Evolutionary conservation across 2,329 filamentous ascomycete species (phyloP), one percentile per base, ranked within the genome.

Genomic region (Pseudogymnoascus destructans): DNA sequence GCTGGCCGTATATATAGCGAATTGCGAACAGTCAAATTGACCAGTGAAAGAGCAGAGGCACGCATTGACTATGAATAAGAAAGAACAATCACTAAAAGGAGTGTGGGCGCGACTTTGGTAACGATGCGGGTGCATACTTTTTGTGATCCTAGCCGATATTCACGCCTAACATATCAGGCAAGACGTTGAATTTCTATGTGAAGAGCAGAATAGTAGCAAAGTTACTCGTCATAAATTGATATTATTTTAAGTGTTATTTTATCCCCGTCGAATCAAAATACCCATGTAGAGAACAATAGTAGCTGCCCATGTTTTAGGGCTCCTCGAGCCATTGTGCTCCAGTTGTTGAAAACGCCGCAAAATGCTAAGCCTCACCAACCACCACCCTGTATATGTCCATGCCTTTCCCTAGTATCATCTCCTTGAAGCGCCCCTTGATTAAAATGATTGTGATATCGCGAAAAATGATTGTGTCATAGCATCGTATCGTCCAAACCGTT

Each of bases 31-130:
- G 54, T 56, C 54, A 38, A 56, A 36, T 35, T 38, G 54, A 56
- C 54, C 35, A 56, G 54, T 30, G 54, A 56, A 35, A 56, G 32
- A 23, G 54, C 21, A 35, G 54, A 23, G 35, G 54, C 54, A 36
- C 54, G 54, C 54, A 56, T 56, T 56, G 54, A 52, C 46, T 52
- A 52, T 52, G 46, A 52, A 52, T 52, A 52, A 19, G 46, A 52
- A 52, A 52, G 46, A 30, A 52, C 46, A 30, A 52, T 52, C 46
- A 52, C 46, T 52, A 52, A 52, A 52, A 52, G 3, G 46, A 52
- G 25, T 19, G 46, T 52, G 46, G 46, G 46, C 46, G 46, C 25
- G 46, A 52, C 46, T 49, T 49, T 52, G 25, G 46, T 52, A 25
- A 52, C 46, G 46, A 52, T 52, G 25, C 25, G 25, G 25, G n/a